phyloP scores from a whole-genome alignment of 495 filamentous ascomycete species.

The Penicillium alfredii region DNA sequence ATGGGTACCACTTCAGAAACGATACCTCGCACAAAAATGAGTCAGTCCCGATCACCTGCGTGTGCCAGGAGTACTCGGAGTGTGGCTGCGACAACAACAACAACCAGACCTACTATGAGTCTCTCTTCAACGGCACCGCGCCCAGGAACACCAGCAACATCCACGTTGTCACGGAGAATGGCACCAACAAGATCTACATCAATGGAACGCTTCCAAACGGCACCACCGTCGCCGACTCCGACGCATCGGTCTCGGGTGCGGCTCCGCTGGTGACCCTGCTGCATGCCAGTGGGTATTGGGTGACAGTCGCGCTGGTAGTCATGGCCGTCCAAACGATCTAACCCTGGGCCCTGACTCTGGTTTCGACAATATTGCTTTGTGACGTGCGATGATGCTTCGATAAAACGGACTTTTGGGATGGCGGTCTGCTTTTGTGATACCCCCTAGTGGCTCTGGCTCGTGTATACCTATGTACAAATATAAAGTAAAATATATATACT shows the following conservation, averaged over 20 bases:
- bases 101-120: conserved; percentile 50
- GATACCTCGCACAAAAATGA: conserved; percentile 49
- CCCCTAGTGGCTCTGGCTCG: too few species aligned
- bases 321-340: conserved; percentile 41
- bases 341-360: background rate
- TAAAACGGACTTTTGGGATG: too few species aligned
- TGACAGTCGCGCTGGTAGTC: conserved; percentile 49
- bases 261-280: conserved; percentile 30
- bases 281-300: conserved; percentile 55
- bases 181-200: conserved; percentile 67
- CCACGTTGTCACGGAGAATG: conserved; percentile 60
- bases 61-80: conserved; percentile 61
- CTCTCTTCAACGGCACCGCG: conserved; percentile 62
- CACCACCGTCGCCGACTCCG: conserved; percentile 56
- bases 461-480: too few species aligned
- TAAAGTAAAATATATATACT: too few species aligned
- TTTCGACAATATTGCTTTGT: too few species aligned
- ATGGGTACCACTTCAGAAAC: conserved; percentile 50
- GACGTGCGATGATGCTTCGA: too few species aligned
- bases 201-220: conserved; percentile 85
- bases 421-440: too few species aligned
- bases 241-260: conserved; percentile 19
- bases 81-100: conserved; percentile 83
- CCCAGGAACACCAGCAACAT: conserved; percentile 59
- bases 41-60: conserved; percentile 65